Percentiles rank a stretch among this genome's conserved stretches.
These are phyloP conservation scores for Umbilicaria muhlenbergii DNA, from an alignment of 495 filamentous ascomycete genomes.

Conservation along the genomic window DNA sequence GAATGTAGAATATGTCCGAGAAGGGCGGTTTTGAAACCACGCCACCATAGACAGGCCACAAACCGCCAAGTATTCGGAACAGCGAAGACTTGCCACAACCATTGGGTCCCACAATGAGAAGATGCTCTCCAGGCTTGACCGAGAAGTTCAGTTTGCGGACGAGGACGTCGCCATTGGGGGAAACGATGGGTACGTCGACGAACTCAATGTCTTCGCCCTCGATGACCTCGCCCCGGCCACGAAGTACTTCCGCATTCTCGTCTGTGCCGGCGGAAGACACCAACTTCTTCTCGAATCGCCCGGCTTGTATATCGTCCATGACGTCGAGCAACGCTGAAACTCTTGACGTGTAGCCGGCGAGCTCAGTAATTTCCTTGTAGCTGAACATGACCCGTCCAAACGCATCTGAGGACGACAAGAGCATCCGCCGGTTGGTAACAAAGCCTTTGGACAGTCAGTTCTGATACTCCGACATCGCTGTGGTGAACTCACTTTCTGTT, in stretches of 20 bases:
- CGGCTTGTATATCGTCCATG: constrained; percentile 81
- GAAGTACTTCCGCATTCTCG: constrained; percentile 62
- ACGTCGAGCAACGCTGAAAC: constrained; percentile 81
- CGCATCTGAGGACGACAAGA: constrained; percentile 83
- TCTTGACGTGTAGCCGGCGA: constrained; percentile 86
- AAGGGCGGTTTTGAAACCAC: constrained; percentile 78
- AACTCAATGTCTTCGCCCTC: constrained; percentile 79
- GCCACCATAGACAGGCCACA: constrained; percentile 98
- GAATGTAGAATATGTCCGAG: constrained; percentile 93
- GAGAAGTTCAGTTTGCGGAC: constrained; percentile 72
- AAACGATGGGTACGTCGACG: constrained; percentile 86
- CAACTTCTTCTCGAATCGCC: constrained; percentile 88
- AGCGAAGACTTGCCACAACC: constrained; percentile 93
- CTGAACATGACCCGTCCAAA: constrained; percentile 97
- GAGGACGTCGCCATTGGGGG: constrained; percentile 86
- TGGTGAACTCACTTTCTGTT: constrained; percentile 53
- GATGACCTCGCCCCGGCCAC: constrained; percentile 57
- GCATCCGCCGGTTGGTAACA: constrained; percentile 83
- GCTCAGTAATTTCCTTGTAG: constrained; percentile 91
- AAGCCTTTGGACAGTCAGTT: constrained; percentile 36
- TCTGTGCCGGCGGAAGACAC: constrained; percentile 65
- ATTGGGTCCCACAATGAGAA: constrained; percentile 91
- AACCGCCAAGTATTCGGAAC: constrained; percentile 87
- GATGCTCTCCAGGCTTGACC: constrained; percentile 71
- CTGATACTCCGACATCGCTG: not conserved